phyloP scores from a whole-genome alignment of 495 filamentous ascomycete species.

The Penicillium maclennaniae region DNA sequence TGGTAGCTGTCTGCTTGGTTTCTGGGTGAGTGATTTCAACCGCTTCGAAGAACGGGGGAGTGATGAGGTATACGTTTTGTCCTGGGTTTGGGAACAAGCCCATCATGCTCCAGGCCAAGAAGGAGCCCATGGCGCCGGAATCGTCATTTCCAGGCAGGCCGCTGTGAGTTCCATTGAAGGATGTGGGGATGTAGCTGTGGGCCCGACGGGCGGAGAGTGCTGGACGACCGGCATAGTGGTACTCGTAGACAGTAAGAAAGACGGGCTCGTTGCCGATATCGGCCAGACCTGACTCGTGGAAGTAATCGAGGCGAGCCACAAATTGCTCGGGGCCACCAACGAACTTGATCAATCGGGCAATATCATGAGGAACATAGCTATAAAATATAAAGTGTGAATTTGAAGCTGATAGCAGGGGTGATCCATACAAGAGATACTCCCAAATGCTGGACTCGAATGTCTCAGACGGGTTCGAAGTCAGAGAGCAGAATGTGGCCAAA shows the following conservation, averaged over 20 bases:
- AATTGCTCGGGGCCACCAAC: constrained; percentile 59
- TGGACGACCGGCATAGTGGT: constrained; percentile 68
- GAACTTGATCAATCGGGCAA: constrained; percentile 55
- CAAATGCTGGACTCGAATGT: constrained; percentile 70
- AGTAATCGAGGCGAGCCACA: constrained; percentile 58
- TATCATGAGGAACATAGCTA: constrained; percentile 67
- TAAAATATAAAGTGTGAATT: not conserved
- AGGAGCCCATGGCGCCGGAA: constrained; percentile 59
- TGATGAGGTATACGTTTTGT: constrained; percentile 71
- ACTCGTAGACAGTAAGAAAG: constrained; percentile 68
- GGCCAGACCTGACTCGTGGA: constrained; percentile 61
- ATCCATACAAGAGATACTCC: constrained; percentile 55
- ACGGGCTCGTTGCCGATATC: constrained; percentile 72
- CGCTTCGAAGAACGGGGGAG: constrained; percentile 59
- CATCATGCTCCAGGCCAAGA: constrained; percentile 58
- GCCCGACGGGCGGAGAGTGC: constrained; percentile 56
- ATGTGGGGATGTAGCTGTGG: constrained; percentile 63
- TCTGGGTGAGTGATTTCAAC: constrained; percentile 58
- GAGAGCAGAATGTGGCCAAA: constrained; percentile 52
- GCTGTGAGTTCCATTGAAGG: constrained; percentile 53
- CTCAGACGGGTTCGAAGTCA: constrained; percentile 61
- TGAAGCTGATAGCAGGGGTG: not conserved
- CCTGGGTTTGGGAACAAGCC: constrained; percentile 57
- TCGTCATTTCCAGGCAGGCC: constrained; percentile 69
- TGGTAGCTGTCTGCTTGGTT: constrained; percentile 58